Evolutionary conservation across 768 basidiomycete species (phyloP).

Genomic region (Termitomyces sp.): DNA sequence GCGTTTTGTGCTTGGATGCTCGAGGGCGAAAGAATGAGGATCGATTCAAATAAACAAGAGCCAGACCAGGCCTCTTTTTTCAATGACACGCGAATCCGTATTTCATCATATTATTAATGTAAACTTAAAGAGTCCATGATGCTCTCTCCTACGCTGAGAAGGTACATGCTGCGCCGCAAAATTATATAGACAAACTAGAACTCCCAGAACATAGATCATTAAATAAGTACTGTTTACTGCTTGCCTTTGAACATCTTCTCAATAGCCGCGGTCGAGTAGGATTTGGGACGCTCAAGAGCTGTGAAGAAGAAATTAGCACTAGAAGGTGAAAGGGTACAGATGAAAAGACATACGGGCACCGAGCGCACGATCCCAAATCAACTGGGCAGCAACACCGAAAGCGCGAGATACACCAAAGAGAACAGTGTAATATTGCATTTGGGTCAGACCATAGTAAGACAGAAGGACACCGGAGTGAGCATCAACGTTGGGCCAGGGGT

Average conservation of each 20-base stretch:
- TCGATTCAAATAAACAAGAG: background rate
- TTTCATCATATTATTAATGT: background rate
- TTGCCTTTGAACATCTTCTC: constrained; percentile 72
- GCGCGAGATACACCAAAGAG: constrained; percentile 96
- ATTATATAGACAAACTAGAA: background rate
- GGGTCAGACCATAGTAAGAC: constrained; percentile 77
- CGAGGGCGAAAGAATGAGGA: background rate
- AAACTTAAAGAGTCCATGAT: constrained; percentile 1
- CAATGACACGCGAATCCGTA: background rate
- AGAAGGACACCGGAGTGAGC: constrained; percentile 92
- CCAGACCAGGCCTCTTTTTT: background rate
- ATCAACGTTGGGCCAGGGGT: constrained; percentile 96
- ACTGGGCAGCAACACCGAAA: constrained; percentile 82
- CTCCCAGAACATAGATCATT: background rate
- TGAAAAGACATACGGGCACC: constrained; percentile 69
- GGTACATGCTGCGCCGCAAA: background rate
- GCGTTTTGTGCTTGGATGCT: background rate
- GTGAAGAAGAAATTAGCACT: constrained; percentile 1
- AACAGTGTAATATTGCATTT: constrained; percentile 97
- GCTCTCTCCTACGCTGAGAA: background rate
- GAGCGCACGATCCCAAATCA: constrained; percentile 91
- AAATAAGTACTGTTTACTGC: constrained; percentile 10
- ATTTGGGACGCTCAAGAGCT: constrained; percentile 91
- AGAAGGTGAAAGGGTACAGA: background rate
- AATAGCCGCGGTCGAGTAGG: constrained; percentile 78